Percentiles rank a stretch among this genome's conserved stretches.
Evolutionary conservation across 2,329 filamentous ascomycete species (phyloP).

Genomic region (Apiospora pterosperma): DNA sequence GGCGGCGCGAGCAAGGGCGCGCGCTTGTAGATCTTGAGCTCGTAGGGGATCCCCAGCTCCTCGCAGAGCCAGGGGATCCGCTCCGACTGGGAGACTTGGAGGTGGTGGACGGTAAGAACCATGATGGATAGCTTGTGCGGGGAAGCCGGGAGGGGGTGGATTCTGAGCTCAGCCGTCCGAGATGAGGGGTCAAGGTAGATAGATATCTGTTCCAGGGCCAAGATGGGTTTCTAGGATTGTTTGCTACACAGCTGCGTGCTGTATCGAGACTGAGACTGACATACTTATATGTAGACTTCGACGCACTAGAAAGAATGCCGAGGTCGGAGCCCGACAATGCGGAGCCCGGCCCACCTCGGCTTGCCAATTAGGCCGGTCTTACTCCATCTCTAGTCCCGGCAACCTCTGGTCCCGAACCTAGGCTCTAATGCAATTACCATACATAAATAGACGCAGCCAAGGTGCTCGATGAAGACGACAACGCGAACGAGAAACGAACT

Average conservation of each 20-base stretch:
- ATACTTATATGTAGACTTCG: too few species aligned
- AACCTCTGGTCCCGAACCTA: background rate
- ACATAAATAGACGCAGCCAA: too few species aligned
- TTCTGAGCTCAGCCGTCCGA: background rate
- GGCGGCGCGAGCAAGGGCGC: constrained; percentile 29
- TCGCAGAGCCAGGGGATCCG: constrained; percentile 63
- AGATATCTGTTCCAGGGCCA: background rate
- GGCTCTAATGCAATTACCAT: too few species aligned
- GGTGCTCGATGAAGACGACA: too few species aligned
- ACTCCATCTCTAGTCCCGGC: background rate
- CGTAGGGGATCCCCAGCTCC: constrained; percentile 56
- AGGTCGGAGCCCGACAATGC: background rate
- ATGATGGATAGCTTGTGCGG: constrained; percentile 5
- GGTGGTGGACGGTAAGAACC: constrained; percentile 42
- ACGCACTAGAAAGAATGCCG: background rate
- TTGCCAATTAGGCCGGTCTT: background rate
- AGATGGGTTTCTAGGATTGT: background rate
- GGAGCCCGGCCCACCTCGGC: background rate
- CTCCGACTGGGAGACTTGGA: constrained; percentile 59
- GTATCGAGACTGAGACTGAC: background rate
- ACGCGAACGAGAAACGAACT: background rate
- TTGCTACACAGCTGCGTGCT: background rate
- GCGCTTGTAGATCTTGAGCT: constrained; percentile 24
- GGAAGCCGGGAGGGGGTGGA: background rate
- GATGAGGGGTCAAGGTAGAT: background rate